A percentile compares a stretch with the other conserved stretches of the same genome.
phyloP scores from a whole-genome alignment of 164 flowering plant genomes.

The Annona squamosa region DNA sequence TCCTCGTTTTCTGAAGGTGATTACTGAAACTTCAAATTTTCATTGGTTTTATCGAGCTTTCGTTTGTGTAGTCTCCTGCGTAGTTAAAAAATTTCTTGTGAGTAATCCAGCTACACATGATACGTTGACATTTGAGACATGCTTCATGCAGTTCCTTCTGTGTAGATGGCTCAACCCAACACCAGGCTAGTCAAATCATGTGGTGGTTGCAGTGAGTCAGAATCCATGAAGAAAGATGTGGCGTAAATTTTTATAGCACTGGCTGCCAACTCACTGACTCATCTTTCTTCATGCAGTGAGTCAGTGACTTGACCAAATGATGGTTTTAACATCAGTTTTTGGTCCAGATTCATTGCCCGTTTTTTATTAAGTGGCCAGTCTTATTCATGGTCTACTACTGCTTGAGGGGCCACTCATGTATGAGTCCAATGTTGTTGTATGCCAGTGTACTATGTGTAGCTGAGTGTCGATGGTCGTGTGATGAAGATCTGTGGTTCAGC shows the following conservation, averaged over 20 bases:
- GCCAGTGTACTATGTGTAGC: background rate
- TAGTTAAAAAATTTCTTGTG: too few relatives aligned
- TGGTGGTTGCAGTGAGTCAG: background rate
- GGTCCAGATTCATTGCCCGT: background rate
- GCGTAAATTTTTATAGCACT: background rate
- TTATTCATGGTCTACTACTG: background rate
- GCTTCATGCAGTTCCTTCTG: background rate
- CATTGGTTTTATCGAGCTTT: background rate
- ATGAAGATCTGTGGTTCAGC: background rate
- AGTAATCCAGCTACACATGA: too few relatives aligned
- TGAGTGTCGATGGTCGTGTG: background rate
- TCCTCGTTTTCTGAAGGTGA: constrained; percentile 94
- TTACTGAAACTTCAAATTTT: background rate
- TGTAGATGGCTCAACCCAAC: background rate
- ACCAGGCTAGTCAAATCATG: background rate
- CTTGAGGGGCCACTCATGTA: background rate
- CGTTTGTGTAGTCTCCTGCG: background rate
- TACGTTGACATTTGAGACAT: background rate
- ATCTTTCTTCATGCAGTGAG: too few relatives aligned
- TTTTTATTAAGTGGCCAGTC: background rate
- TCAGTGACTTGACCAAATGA: background rate
- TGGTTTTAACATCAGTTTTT: background rate
- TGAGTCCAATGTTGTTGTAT: background rate
- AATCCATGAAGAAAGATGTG: too few relatives aligned
- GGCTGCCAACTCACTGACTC: too few relatives aligned